These are phyloP conservation scores for Protomyces arabidopsidicola DNA, from an alignment of 1,139 yeast genomes.

Conservation along the genomic window DNA sequence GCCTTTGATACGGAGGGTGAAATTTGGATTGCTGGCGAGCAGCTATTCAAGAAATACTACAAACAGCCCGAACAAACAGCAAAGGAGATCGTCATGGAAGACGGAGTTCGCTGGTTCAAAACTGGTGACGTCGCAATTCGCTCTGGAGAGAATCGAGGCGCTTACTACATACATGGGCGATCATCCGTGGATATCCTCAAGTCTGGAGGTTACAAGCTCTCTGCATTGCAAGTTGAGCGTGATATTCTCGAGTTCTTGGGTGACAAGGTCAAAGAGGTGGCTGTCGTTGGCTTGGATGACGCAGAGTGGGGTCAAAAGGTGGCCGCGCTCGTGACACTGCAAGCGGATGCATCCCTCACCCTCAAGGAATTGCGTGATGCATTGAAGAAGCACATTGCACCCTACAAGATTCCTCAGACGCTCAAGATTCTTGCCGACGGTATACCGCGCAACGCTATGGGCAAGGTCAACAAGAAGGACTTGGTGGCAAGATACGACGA, in stretches of 20 bases:
- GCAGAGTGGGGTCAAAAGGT: constrained; percentile 43
- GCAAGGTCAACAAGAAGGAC: constrained; percentile 40
- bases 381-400: constrained; percentile 36
- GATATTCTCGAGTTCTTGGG: constrained; percentile 36
- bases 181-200: constrained; percentile 40
- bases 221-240: constrained; percentile 42
- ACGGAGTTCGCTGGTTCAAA: constrained; percentile 38
- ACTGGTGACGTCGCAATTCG: constrained; percentile 42
- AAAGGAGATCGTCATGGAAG: constrained; percentile 36
- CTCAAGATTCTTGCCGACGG: constrained; percentile 28
- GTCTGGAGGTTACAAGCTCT: constrained; percentile 30
- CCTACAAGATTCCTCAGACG: constrained; percentile 39
- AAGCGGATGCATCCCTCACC: constrained; percentile 28
- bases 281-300: constrained; percentile 41
- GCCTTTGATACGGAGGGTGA: constrained; percentile 37
- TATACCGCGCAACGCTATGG: constrained; percentile 41
- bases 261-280: constrained; percentile 38
- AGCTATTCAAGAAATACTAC: constrained; percentile 40
- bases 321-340: constrained; percentile 37
- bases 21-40: constrained; percentile 39
- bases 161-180: constrained; percentile 40
- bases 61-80: constrained; percentile 39
- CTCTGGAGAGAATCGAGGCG: constrained; percentile 35
- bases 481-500: constrained; percentile 34
- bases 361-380: constrained; percentile 35